phyloP scores from a whole-genome alignment of 768 basidiomycete genomes.

The Mycena belliarum region DNA sequence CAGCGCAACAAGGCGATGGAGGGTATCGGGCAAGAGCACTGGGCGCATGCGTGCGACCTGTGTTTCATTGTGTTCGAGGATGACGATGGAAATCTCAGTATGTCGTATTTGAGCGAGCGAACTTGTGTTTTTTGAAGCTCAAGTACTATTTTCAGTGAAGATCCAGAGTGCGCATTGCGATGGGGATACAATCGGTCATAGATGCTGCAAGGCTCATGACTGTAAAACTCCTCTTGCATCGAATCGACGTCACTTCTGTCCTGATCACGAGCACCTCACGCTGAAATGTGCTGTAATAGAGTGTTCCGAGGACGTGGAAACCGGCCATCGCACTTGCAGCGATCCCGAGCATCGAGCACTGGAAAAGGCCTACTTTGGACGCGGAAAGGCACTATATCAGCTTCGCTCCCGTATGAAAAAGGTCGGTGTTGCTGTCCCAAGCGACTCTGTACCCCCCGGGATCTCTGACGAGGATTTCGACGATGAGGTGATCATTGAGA shows the following conservation, averaged over 20 bases:
- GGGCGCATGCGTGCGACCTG: slow-evolving; percentile 19
- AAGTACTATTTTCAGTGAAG: background rate
- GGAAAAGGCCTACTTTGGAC: slow-evolving; percentile 8
- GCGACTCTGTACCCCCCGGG: background rate
- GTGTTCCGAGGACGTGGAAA: background rate
- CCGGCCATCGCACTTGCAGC: slow-evolving; percentile 15
- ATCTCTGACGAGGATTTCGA: background rate
- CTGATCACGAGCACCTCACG: slow-evolving; percentile 1
- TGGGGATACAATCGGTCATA: slow-evolving; percentile 19
- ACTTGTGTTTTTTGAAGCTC: background rate
- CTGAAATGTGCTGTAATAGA: background rate
- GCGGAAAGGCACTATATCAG: slow-evolving; percentile 15
- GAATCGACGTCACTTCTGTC: slow-evolving; percentile 8
- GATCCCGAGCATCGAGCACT: slow-evolving; percentile 9
- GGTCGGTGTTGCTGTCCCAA: background rate
- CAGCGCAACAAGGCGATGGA: slow-evolving; percentile 6
- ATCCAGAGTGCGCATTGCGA: background rate
- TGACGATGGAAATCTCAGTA: background rate
- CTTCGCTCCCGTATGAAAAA: slow-evolving; percentile 10
- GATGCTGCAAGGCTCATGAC: slow-evolving; percentile 19
- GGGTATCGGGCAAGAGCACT: slow-evolving; percentile 3
- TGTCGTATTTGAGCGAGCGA: too few relatives aligned
- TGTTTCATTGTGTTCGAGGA: slow-evolving; percentile 6
- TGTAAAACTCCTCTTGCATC: slow-evolving; percentile 15
- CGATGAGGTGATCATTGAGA: slow-evolving; percentile 1